Base-by-base conservation (phyloP, 1,139 yeast genomes). In the Groenewaldozyma auringiensis region DNA sequence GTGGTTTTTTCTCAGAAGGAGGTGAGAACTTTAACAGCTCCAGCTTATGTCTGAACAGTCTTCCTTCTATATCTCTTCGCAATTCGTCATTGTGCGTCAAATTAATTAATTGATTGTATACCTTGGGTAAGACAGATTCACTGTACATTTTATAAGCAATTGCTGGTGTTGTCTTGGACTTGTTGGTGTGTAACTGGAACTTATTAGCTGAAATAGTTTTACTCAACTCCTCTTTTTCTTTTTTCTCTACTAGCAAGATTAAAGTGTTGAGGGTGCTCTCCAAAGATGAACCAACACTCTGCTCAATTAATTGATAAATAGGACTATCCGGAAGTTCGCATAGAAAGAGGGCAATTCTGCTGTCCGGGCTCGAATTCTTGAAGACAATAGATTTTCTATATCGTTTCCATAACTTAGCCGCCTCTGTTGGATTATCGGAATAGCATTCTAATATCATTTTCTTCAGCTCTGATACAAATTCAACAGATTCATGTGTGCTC, bases 61-160 rank as follows among this genome's bases (percentile, higher is more conserved):
- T 73, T 21, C 76, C 79, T 62, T 89, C 95, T 41, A 72, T 65
- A 8, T 63, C 58, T n/a, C 75, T 64, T 53, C 96, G 73, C 43
- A 68, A 60, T 0, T 62, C 72, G 52, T 86, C 95, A 57, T 84
- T 84, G 51, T 76, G 71, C 32, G 81, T 52, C 6, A 53, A 60
- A 56, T 83, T 78, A 45, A 88, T 71, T 46, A 82, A 67, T 45
- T 70, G 69, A 33, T 72, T 70, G 58, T 81, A 84, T 16, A 83
- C 66, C 1, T 60, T 54, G 3, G 78, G 76, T 9, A 87, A 61
- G 40, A 72, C 68, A 0, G 84, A 77, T 8, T 69, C 59, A 42
- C 68, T 56, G 53, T 77, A 76, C 2, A 76, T 63, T 1, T 69
- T 65, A 76, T 80, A 81, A 2, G 42, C 44, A 9, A 50, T 47